Conservation (phyloP, 495 filamentous ascomycete genomes). For the Neurospora tetrasperma region DNA sequence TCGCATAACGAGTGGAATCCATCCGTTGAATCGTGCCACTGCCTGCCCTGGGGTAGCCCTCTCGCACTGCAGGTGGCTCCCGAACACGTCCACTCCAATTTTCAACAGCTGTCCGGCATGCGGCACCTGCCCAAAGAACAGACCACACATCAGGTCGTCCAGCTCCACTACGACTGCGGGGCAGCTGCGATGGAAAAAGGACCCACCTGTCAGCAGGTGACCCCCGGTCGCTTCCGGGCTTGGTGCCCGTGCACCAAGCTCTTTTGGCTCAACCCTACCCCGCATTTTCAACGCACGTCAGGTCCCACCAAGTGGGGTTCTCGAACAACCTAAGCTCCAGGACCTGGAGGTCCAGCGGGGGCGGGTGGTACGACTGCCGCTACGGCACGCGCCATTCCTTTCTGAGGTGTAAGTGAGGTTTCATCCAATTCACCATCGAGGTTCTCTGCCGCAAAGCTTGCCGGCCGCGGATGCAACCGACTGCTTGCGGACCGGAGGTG, state of each 20-base stretch:
- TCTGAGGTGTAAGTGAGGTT: neutral
- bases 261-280: slow-evolving; percentile 3
- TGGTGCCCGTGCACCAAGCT: neutral
- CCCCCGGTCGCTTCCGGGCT: neutral
- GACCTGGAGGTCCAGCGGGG: neutral
- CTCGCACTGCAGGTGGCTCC: neutral
- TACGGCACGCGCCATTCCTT: neutral
- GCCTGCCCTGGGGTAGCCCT: neutral
- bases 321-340: neutral
- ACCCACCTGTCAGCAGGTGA: neutral
- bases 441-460: neutral
- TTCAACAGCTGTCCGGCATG: neutral
- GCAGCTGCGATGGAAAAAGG: neutral
- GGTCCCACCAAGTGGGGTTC: neutral
- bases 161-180: neutral
- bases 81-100: neutral
- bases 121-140: neutral
- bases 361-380: neutral
- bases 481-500: neutral
- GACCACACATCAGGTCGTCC: neutral
- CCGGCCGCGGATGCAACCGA: neutral
- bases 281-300: slow-evolving; percentile 7
- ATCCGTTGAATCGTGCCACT: neutral
- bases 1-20: neutral
- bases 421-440: neutral